phyloP scores from a whole-genome alignment of 2,329 filamentous ascomycete species.

The Eurotiales sp. region DNA sequence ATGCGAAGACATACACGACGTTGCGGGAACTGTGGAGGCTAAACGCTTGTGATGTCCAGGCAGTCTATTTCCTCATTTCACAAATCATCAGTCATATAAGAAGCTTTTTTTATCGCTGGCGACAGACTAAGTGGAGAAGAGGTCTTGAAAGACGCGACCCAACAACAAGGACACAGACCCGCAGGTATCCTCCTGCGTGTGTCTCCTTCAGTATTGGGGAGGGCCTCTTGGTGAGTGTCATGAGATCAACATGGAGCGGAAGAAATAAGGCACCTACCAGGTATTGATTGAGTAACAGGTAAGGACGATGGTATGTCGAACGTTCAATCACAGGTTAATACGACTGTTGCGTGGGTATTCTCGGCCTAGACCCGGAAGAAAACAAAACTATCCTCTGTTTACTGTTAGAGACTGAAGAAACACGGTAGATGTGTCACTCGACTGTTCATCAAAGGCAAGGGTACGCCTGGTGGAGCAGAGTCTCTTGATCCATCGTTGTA shows the following conservation, averaged over 20 bases:
- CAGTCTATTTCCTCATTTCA: not conserved
- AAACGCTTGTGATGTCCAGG: not conserved
- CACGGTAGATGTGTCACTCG: not conserved
- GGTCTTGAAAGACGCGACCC: not conserved
- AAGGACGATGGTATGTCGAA: conserved; percentile 5
- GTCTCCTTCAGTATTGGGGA: not conserved
- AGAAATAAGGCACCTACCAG: conserved; percentile 1
- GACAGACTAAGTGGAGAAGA: conserved; percentile 5
- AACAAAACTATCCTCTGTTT: not conserved
- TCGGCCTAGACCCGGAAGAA: not conserved
- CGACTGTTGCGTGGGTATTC: not conserved
- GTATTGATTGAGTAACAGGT: conserved; percentile 1
- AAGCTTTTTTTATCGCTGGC: not conserved
- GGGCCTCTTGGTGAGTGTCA: not conserved
- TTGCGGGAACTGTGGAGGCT: conserved; percentile 7
- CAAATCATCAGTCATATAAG: not conserved
- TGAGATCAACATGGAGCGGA: conserved; percentile 2
- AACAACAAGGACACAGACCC: not conserved
- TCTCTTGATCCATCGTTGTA: not conserved
- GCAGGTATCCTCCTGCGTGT: not conserved
- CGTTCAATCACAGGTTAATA: not conserved
- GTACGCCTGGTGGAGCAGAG: not conserved
- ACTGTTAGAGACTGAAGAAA: not conserved
- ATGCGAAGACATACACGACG: not conserved
- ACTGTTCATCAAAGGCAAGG: not conserved